Percentiles rank a stretch among this genome's conserved stretches.
These are phyloP conservation scores for Pecoramyces ruminantium DNA, from an alignment of 192 early-diverging fungal genomes.

Conservation along the genomic window DNA sequence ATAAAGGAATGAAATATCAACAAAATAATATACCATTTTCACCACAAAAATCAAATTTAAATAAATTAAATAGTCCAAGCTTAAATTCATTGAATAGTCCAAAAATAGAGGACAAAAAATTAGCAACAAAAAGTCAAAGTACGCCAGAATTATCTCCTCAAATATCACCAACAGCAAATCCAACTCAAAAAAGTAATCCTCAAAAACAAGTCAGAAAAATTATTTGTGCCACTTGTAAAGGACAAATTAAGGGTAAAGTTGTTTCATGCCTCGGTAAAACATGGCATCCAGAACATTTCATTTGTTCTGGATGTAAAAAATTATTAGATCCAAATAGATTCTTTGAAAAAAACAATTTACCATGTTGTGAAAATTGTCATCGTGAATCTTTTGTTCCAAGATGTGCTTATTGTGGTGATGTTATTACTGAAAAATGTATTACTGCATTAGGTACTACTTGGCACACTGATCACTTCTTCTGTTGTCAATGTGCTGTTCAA, in stretches of 20 bases:
- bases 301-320: conserved; percentile 4
- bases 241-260: neutral
- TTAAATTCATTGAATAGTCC: neutral
- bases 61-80: neutral
- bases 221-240: neutral
- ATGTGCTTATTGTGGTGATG: conserved; percentile 14
- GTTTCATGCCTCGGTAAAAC: conserved; percentile 4
- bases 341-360: conserved; percentile 3
- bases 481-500: conserved; percentile 14
- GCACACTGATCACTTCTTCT: conserved; percentile 25
- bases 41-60: neutral
- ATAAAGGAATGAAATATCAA: neutral
- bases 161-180: neutral
- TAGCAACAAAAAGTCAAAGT: neutral
- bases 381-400: neutral
- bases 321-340: conserved; percentile 7
- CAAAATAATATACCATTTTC: neutral
- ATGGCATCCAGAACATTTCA: conserved; percentile 13
- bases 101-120: neutral
- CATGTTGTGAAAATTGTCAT: neutral
- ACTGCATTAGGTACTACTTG: conserved; percentile 10
- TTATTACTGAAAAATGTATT: conserved; percentile 14
- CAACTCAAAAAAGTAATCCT: neutral
- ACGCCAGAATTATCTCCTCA: neutral
- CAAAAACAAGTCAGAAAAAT: neutral